These are phyloP conservation scores for Thoreauomyces humboldtii DNA, from an alignment of 192 early-diverging fungal species.

Conservation along the genomic window DNA sequence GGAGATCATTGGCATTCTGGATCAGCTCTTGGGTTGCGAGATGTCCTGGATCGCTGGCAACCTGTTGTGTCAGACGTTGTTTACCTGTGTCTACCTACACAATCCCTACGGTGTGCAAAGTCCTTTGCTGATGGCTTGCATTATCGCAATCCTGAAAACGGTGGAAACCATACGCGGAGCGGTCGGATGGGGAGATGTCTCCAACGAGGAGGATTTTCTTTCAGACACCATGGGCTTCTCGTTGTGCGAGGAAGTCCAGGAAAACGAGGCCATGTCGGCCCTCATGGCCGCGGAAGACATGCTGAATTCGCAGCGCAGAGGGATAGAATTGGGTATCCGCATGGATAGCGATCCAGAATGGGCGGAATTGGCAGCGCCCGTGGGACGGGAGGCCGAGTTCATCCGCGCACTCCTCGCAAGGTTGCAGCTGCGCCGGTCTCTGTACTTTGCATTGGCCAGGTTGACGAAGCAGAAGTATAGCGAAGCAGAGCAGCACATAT, in stretches of 20 bases:
- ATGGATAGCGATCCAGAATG: background rate
- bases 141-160: conserved; percentile 10
- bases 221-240: conserved; percentile 16
- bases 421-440: conserved; percentile 1
- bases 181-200: conserved; percentile 13
- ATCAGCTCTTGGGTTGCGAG: conserved; percentile 19
- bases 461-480: background rate
- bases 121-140: conserved; percentile 7
- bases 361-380: background rate
- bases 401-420: conserved; percentile 12
- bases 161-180: background rate
- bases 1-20: conserved; percentile 30
- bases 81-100: conserved; percentile 31
- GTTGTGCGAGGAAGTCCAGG: conserved; percentile 17
- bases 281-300: conserved; percentile 13
- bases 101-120: background rate
- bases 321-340: background rate
- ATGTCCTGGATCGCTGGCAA: conserved; percentile 26
- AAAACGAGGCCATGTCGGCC: background rate
- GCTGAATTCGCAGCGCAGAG: background rate
- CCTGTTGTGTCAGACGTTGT: conserved; percentile 25
- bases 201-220: conserved; percentile 27
- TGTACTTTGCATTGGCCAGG: background rate
- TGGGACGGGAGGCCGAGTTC: background rate
- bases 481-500: background rate